Evolutionary conservation across 495 filamentous ascomycete species (phyloP).

Genomic region (Penicillium pulvis): DNA sequence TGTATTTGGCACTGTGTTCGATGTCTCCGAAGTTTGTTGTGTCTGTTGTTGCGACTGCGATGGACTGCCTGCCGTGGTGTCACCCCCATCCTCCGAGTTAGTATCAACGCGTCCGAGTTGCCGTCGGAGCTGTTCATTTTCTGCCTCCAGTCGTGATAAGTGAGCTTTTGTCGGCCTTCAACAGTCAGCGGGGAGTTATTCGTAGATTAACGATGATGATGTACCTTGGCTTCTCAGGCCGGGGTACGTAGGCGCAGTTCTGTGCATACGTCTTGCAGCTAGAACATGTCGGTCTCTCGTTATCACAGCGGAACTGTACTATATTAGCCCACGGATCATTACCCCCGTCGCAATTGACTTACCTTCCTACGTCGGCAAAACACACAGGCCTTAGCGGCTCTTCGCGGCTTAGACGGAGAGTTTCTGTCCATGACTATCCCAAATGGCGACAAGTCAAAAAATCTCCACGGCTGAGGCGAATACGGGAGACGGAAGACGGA

Average conservation of each 20-base stretch:
- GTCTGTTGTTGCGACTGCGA: neutral
- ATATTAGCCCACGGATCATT: neutral
- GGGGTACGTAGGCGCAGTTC: slow-evolving; percentile 19
- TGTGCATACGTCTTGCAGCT: slow-evolving; percentile 28
- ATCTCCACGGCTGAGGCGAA: slow-evolving; percentile 7
- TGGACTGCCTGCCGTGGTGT: neutral
- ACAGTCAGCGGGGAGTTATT: neutral
- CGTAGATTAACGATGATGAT: neutral
- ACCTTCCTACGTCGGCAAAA: slow-evolving; percentile 37
- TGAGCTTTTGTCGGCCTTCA: slow-evolving; percentile 29
- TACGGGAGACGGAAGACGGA: neutral
- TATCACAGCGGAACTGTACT: slow-evolving; percentile 32
- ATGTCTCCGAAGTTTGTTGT: neutral
- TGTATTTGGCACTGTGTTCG: neutral
- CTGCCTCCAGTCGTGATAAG: slow-evolving; percentile 26
- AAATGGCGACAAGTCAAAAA: slow-evolving; percentile 3
- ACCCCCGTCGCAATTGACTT: neutral
- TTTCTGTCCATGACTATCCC: slow-evolving; percentile 12
- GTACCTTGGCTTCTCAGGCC: slow-evolving; percentile 21
- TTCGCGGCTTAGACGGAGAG: slow-evolving; percentile 13
- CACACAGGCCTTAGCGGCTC: slow-evolving; percentile 28
- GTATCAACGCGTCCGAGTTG: slow-evolving; percentile 6
- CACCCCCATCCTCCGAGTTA: neutral
- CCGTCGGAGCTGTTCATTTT: slow-evolving; percentile 28
- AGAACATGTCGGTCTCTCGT: slow-evolving; percentile 28